Percentiles rank a stretch among this genome's conserved stretches.
Conservation (phyloP, 306 rosid genomes). For the Rubus parviflorus region DNA sequence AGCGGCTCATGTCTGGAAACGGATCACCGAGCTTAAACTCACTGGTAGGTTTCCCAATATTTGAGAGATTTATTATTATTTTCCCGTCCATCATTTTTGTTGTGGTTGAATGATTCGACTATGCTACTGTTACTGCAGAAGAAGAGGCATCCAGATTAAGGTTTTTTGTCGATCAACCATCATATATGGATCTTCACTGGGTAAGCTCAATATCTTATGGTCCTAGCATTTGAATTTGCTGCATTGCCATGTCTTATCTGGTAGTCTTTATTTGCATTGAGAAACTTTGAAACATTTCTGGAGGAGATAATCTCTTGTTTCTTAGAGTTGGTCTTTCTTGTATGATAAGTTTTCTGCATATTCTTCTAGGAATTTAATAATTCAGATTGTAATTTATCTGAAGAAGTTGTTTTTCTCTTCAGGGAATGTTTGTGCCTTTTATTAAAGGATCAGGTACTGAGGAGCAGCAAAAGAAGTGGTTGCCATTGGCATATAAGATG, state of each 20-base stretch:
- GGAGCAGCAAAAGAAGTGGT: slow-evolving; percentile 88
- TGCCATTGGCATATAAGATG: slow-evolving; percentile 86
- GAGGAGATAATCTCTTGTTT: not conserved
- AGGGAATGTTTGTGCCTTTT: slow-evolving; percentile 97
- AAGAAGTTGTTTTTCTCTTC: slow-evolving; percentile 22
- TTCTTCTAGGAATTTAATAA: not conserved
- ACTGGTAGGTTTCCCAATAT: slow-evolving; percentile 42
- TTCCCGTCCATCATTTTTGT: not conserved
- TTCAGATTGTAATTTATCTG: slow-evolving; percentile 15
- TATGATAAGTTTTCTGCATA: slow-evolving; percentile 10
- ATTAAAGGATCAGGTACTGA: slow-evolving; percentile 89
- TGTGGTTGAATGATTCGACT: slow-evolving; percentile 19
- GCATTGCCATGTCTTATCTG: not conserved
- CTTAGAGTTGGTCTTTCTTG: slow-evolving; percentile 7
- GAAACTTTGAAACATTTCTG: no score
- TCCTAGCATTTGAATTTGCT: slow-evolving; percentile 10
- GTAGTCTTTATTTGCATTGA: no score
- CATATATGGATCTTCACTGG: slow-evolving; percentile 98
- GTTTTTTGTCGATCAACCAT: slow-evolving; percentile 70
- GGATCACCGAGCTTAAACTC: slow-evolving; percentile 74
- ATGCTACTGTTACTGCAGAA: slow-evolving; percentile 43
- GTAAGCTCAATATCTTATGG: slow-evolving; percentile 43
- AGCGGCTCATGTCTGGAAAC: slow-evolving; percentile 82
- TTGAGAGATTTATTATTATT: not conserved
- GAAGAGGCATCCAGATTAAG: slow-evolving; percentile 77